Conservation (phyloP, 345 rosid genomes). For the Eucalyptus pauciflora region DNA sequence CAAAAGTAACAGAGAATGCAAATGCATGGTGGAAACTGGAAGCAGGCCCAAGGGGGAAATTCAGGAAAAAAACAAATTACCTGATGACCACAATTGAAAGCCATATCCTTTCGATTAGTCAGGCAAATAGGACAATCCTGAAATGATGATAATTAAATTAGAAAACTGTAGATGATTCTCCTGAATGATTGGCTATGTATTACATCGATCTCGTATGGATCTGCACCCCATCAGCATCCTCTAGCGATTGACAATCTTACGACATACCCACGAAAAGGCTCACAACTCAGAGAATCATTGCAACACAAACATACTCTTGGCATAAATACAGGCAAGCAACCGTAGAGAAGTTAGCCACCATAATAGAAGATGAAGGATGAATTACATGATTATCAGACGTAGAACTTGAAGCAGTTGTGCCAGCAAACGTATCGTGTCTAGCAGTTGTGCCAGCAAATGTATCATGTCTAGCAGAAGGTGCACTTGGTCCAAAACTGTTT, state of each 20-base stretch:
- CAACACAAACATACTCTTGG: not conserved
- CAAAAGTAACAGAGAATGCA: not conserved
- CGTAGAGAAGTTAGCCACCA: too few species aligned
- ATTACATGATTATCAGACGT: constrained; percentile 8
- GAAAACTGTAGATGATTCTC: not conserved
- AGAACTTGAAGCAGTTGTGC: constrained; percentile 24
- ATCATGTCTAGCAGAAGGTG: constrained; percentile 19
- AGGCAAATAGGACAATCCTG: constrained; percentile 68
- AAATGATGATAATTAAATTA: not conserved
- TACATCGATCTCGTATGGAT: not conserved
- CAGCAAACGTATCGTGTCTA: not conserved
- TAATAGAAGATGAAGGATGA: not conserved
- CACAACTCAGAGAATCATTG: not conserved
- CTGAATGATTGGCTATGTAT: not conserved
- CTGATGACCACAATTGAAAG: constrained; percentile 83
- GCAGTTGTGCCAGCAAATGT: not conserved
- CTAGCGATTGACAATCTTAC: not conserved
- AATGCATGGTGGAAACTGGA: not conserved
- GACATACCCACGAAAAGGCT: not conserved
- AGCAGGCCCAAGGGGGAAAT: not conserved
- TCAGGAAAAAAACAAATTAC: constrained; percentile 7
- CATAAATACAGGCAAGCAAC: not conserved
- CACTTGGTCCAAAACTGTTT: constrained; percentile 31
- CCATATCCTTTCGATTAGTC: constrained; percentile 52
- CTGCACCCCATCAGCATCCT: not conserved